A percentile compares a stretch with the other conserved stretches of the same genome.
Evolutionary conservation across 1,284 basidiomycete genomes (phyloP).

Genomic region (Fomitopsis schrenkii): DNA sequence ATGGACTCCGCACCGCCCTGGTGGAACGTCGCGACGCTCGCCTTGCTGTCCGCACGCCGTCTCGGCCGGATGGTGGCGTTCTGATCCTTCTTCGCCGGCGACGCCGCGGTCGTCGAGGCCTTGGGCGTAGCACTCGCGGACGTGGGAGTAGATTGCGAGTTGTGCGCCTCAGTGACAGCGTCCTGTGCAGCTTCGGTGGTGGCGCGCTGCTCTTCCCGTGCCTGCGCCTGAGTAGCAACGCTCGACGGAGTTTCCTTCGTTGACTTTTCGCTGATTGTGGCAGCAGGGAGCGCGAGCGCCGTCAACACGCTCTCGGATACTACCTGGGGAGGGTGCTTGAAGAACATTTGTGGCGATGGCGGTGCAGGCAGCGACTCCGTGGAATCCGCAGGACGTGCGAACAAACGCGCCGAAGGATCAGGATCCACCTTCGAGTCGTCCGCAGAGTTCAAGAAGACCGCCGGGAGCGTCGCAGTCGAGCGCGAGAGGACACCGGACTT

Average conservation of each 20-base stretch:
- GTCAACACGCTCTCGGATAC: neutral
- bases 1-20: constrained; percentile 90
- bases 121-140: constrained; percentile 3
- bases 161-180: constrained; percentile 8
- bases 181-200: constrained; percentile 12
- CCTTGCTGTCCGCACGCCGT: constrained; percentile 53
- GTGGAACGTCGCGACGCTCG: constrained; percentile 77
- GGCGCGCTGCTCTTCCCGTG: constrained; percentile 8
- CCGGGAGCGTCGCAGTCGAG: constrained; percentile 33
- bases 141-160: constrained; percentile 2
- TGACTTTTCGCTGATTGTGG: neutral
- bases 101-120: constrained; percentile 7
- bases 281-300: neutral
- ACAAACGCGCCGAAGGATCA: constrained; percentile 62
- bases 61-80: constrained; percentile 27
- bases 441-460: constrained; percentile 17
- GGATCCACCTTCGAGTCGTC: constrained; percentile 25
- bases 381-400: constrained; percentile 66
- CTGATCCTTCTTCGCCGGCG: constrained; percentile 13
- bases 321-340: neutral
- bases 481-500: constrained; percentile 20
- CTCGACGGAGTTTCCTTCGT: neutral
- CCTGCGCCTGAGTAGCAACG: neutral
- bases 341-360: constrained; percentile 14
- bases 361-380: constrained; percentile 58